Evolutionary conservation across 257 asterid genomes (phyloP).

Genomic region (Coffea canephora): DNA sequence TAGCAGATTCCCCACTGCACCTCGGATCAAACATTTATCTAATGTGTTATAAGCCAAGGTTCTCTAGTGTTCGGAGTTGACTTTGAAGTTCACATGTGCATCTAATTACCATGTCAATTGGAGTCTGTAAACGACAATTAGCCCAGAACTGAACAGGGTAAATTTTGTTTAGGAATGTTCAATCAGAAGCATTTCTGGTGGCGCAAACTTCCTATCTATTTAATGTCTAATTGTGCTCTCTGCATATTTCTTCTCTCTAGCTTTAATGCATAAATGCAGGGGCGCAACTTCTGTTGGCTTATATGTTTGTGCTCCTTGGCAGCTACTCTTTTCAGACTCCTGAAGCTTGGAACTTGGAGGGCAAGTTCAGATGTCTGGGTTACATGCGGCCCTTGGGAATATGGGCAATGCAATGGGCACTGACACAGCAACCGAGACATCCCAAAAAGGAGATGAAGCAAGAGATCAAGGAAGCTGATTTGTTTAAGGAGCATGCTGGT

Average conservation of each 20-base stretch:
- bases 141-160: not conserved
- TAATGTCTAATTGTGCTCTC: not conserved
- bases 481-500: constrained; percentile 66
- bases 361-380: constrained; percentile 65
- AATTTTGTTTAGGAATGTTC: no score
- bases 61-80: not conserved
- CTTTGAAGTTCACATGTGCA: not conserved
- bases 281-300: not conserved
- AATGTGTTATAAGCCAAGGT: not conserved
- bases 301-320: not conserved
- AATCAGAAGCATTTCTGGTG: not conserved
- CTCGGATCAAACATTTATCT: not conserved
- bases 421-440: constrained; percentile 44
- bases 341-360: constrained; percentile 76
- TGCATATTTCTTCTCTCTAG: not conserved
- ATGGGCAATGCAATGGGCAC: constrained; percentile 99
- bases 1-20: not conserved
- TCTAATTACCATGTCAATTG: not conserved
- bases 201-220: not conserved
- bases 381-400: constrained; percentile 95
- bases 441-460: constrained; percentile 42
- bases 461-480: constrained; percentile 51
- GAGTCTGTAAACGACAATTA: not conserved
- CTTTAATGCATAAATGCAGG: not conserved
- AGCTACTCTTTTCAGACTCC: constrained; percentile 95